Conservation (phyloP, 495 filamentous ascomycete species). For the Tetracladium marchalianum region DNA sequence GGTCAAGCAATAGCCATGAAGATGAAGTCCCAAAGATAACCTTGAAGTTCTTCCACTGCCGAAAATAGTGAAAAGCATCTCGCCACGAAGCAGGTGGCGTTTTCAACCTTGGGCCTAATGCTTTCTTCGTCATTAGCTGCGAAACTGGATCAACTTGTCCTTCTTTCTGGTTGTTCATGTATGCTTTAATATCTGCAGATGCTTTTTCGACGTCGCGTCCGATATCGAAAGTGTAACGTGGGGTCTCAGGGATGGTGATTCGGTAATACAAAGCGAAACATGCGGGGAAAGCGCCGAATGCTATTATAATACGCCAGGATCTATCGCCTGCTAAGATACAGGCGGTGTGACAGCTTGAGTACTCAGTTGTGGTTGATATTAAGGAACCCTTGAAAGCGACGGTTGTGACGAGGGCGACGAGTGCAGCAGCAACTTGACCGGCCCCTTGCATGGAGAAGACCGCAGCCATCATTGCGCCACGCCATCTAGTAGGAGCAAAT, state of each 20-base stretch:
- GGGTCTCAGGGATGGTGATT: slow-evolving; percentile 74
- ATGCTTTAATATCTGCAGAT: slow-evolving; percentile 55
- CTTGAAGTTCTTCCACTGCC: slow-evolving; percentile 62
- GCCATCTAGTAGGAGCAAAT: slow-evolving; percentile 76
- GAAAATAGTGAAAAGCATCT: slow-evolving; percentile 56
- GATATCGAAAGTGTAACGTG: slow-evolving; percentile 77
- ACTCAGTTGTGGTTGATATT: slow-evolving; percentile 26
- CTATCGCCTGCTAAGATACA: slow-evolving; percentile 67
- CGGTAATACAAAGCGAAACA: slow-evolving; percentile 74
- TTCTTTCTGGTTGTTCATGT: slow-evolving; percentile 45
- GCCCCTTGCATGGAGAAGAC: slow-evolving; percentile 85
- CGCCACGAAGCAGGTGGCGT: slow-evolving; percentile 55
- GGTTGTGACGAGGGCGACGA: slow-evolving; percentile 63
- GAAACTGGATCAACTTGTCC: slow-evolving; percentile 25
- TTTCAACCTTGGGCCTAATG: slow-evolving; percentile 24
- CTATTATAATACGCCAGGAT: slow-evolving; percentile 75
- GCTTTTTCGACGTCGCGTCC: slow-evolving; percentile 62
- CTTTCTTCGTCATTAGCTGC: slow-evolving; percentile 18
- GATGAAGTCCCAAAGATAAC: slow-evolving; percentile 67
- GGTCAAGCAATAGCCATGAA: slow-evolving; percentile 63
- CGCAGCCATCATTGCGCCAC: slow-evolving; percentile 80
- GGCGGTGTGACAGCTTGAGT: slow-evolving; percentile 41
- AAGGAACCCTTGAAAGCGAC: slow-evolving; percentile 61
- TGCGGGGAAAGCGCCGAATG: slow-evolving; percentile 68
- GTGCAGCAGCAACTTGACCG: slow-evolving; percentile 50